Evolutionary conservation across 805 yeast species (phyloP).

Genomic region (Metschnikowia cubensis): DNA sequence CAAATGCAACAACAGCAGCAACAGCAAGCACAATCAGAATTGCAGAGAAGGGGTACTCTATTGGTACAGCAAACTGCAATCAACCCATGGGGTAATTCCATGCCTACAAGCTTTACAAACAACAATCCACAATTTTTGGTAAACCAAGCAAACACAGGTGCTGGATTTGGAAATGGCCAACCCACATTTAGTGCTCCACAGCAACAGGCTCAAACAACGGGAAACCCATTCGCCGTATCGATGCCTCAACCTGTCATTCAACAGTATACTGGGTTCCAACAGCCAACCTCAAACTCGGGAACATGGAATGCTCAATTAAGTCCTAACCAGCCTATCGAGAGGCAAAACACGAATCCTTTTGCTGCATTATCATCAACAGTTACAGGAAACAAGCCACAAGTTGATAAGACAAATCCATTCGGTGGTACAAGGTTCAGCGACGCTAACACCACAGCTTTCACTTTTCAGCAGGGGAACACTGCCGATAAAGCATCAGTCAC

Average conservation of each 20-base stretch:
- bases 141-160: constrained; percentile 43
- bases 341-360: constrained; percentile 35
- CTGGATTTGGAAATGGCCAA: constrained; percentile 52
- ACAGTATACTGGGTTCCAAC: constrained; percentile 10
- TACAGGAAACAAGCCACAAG: constrained; percentile 10
- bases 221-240: constrained; percentile 11
- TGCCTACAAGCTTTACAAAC: constrained; percentile 11
- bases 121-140: constrained; percentile 8
- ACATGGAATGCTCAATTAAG: constrained; percentile 21
- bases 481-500: constrained; percentile 24
- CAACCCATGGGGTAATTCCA: constrained; percentile 37
- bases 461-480: constrained; percentile 10
- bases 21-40: constrained; percentile 1
- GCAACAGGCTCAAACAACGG: constrained; percentile 9
- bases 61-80: constrained; percentile 36
- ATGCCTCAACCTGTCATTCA: constrained; percentile 8
- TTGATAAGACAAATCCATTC: constrained; percentile 44
- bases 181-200: constrained; percentile 19
- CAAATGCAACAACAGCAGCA: neutral
- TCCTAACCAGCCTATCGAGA: neutral
- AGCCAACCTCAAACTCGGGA: neutral
- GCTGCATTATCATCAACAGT: constrained; percentile 17
- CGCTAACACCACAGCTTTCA: constrained; percentile 16
- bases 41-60: constrained; percentile 24
- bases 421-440: constrained; percentile 35